Evolutionary conservation across 1,284 basidiomycete genomes (phyloP), one percentile per base, ranked within the genome.

Genomic region (Rhodotorula sp.): DNA sequence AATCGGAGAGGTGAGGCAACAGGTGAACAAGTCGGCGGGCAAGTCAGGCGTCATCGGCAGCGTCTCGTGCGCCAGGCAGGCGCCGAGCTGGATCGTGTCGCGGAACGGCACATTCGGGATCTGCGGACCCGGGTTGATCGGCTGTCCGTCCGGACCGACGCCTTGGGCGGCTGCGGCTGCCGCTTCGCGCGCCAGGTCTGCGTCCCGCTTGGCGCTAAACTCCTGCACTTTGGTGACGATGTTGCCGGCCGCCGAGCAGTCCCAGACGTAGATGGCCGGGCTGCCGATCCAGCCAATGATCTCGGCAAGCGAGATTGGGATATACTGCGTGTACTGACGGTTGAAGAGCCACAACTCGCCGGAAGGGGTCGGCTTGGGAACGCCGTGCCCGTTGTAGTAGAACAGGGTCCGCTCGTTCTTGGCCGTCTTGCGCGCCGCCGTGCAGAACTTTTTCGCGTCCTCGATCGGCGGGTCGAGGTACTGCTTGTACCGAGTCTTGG

Each of bases 291-390:
- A 79, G 16, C 59, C 68, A 20, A 79, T 72, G 49, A 79, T 71
- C 58, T 79, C 75, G 57, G 70, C 70, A 54, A 78, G 71, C 54
- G 72, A 71, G 31, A 99, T 91, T 0, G 96, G 96, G 69, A 99
- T 98, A 81, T 99, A 99, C 82, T 99, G 97, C 0, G 97, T 98
- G 82, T 99, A 99, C 74, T 89, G 92, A 80, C 90, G 87, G 83
- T 99, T 99, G 85, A 99, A 99, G 69, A 97, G 96, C 96, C 96
- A 99, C 67, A 99, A 87, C 82, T 99, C 97, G 34, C 97, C 96
- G 73, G 93, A 95, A 0, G 91, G 87, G 0, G 97, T 99, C 4
- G 96, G 97, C 79, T 94, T 96, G 2, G 97, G 96, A 21, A 99
- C 96, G 48, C 96, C 96, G 77, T 97, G 97, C 4, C 96, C 97